phyloP scores from a whole-genome alignment of 2,329 filamentous ascomycete genomes.

The Botryotinia globosa region DNA sequence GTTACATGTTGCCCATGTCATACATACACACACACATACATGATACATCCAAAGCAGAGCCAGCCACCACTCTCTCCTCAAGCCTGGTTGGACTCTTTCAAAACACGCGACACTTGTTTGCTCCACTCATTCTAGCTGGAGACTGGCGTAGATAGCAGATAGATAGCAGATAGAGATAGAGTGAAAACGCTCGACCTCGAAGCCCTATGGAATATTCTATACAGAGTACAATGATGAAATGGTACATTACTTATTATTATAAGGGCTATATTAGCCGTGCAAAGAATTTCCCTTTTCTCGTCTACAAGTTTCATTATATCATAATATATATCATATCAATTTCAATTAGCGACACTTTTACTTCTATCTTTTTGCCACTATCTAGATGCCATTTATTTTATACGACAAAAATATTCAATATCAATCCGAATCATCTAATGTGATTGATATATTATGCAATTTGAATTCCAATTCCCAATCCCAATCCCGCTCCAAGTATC shows the following conservation, averaged over 20 bases:
- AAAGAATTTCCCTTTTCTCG: neutral
- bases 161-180: no score
- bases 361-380: neutral
- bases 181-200: neutral
- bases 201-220: neutral
- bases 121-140: constrained; percentile 1
- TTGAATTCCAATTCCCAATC: neutral
- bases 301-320: neutral
- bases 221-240: neutral
- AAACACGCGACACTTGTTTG: neutral
- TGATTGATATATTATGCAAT: neutral
- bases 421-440: neutral
- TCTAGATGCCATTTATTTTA: neutral
- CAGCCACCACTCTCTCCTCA: neutral
- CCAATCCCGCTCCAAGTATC: neutral
- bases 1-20: neutral
- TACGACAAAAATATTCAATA: neutral
- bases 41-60: neutral
- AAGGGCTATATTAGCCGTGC: neutral
- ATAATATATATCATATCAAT: neutral
- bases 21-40: no score
- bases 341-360: neutral
- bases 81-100: neutral
- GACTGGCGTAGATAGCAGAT: neutral
- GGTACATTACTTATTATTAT: neutral